Base-by-base conservation (phyloP, 1,284 basidiomycete genomes). In the Xerocomus minutiporus region DNA sequence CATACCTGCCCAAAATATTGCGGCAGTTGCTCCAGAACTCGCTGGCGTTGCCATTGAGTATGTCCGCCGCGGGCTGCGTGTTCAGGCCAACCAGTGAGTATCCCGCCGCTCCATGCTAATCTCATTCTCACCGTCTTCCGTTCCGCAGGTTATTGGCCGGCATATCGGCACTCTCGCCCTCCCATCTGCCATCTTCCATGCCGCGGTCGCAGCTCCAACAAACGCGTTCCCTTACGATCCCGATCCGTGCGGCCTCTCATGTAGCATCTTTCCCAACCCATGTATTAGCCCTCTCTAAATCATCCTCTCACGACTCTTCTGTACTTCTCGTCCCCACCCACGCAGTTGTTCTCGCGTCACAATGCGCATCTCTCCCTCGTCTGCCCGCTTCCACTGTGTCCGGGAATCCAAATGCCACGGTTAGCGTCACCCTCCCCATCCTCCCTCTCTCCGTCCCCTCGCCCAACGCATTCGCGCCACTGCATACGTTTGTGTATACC, bases 391-490 rank as follows among this genome's bases (percentile, higher is more conserved):
- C 76, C 5, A 54, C 66, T 12, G 61, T 50, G 12, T 38, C 63
- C 31, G 56, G 68, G 9, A 65, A 69, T 17, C 62, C 74, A 4
- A 66, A 67, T 32, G 70, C 71, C 5, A 64, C 68, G 17, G 63
- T 53, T 32, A 67, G 61, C 17, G 59, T 78, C 48, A 74, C 76
- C 25, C 72, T 88, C 11, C 86, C 86, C 43, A 74, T 88, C 41
- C 73, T 89, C 38, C 83, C 82, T 4, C 73, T 89, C 55, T 74
- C 80, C 4, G 75, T 89, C 13, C 86, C 86, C 3, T 82, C 82
- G 31, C 82, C 84, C 1, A 75, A 78, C 4, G 83, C 85, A 1
- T 88, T 88, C 70, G 67, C 79, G 20, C 70, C 84, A 50, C 72
- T 88, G 43, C 81, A 83, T 69, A 64, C 73, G 7, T 89, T 79